These are phyloP conservation scores for Groenewaldozyma sp. DNA, from an alignment of 1,139 yeast species.

Conservation along the genomic window DNA sequence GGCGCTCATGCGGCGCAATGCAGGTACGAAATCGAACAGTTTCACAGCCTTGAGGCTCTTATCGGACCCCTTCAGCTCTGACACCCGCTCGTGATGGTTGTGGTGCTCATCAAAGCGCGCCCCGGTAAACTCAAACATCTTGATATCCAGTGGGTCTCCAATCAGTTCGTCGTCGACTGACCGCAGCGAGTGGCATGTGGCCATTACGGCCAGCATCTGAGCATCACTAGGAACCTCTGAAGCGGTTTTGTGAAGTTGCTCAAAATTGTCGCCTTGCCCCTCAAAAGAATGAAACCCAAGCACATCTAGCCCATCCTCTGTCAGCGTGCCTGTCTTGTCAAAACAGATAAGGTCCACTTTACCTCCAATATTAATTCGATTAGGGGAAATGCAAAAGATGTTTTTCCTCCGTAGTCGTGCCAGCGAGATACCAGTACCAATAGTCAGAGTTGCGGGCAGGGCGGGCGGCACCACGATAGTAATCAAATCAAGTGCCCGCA, in stretches of 20 bases:
- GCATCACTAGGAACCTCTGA: constrained; percentile 13
- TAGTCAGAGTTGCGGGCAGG: constrained; percentile 90
- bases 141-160: constrained; percentile 89
- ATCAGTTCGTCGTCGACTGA: constrained; percentile 66
- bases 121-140: constrained; percentile 83
- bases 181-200: constrained; percentile 83
- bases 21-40: constrained; percentile 78
- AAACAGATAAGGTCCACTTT: constrained; percentile 83
- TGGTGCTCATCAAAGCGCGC: constrained; percentile 60
- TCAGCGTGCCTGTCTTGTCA: constrained; percentile 94
- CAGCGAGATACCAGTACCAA: constrained; percentile 90
- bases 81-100: constrained; percentile 37
- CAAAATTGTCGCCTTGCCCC: constrained; percentile 7
- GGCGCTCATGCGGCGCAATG: constrained; percentile 86
- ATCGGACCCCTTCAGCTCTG: constrained; percentile 26
- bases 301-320: constrained; percentile 93
- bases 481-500: constrained; percentile 85
- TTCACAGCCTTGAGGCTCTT: constrained; percentile 45
- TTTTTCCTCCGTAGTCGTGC: constrained; percentile 56
- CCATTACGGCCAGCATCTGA: constrained; percentile 38
- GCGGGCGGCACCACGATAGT: constrained; percentile 99
- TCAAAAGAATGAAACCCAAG: constrained; percentile 67
- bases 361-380: constrained; percentile 90
- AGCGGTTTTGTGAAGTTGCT: background rate
- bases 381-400: constrained; percentile 87